Base-by-base conservation (phyloP, 2,329 filamentous ascomycete genomes). In the Niveomyces coronatus region DNA sequence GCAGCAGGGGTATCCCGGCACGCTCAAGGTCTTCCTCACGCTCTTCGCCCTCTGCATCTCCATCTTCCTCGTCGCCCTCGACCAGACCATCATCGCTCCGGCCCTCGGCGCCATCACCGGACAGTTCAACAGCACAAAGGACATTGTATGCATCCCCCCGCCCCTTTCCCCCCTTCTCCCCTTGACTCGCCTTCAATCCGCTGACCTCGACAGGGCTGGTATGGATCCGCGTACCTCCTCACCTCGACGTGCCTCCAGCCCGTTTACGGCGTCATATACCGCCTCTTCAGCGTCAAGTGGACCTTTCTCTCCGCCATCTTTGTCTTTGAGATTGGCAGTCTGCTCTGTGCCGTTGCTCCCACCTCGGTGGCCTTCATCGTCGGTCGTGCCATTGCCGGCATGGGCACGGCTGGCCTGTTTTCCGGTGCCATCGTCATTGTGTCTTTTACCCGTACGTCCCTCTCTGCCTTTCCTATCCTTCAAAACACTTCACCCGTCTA, bases 51-150 rank as follows among this genome's bases (percentile, higher is more conserved):
- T 70, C 39, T 65, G 63, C 42, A 51, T 70, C 11, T 53, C 63
- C 40, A 56, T 70, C 41, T 70, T 71, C 49, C 59, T 70, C 27
- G 65, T 71, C 31, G 67, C 67, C 3, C 57, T 70, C 9, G 67
- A 71, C 44, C 65, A 69, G 53, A 70, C 67, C 32, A 70, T 70
- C 43, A 67, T 71, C 43, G 66, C 67, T 5, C 68, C 69, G 11
- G 69, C 69, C 1, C 59, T 72, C 14, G 67, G 67, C 15, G 65
- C 68, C 48, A 74, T 73, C 45, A 70, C 67, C 0, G 53, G 54
- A 1, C 53, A 67, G 33, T 70, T 63, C 36, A 41, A 48, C 30
- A 65, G 60, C 34, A 58, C 66, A 24, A 60, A 61, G 45, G 67
- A 70, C 39, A 68, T 70, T 44, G 66, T 61, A 39, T 39, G 52